Conservation (phyloP, 345 rosid species). For the Ceriops zippeliana region DNA sequence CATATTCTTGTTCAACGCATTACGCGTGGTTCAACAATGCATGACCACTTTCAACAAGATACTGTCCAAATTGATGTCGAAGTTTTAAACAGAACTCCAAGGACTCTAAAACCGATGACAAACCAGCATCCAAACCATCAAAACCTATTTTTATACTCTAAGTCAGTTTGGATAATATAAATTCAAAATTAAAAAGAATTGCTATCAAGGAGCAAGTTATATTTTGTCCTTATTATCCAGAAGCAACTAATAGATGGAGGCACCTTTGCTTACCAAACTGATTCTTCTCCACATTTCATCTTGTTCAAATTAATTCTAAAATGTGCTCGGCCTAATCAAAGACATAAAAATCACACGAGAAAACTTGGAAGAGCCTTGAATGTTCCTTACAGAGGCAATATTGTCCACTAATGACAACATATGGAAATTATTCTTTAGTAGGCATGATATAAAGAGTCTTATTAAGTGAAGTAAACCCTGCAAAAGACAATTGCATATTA, state of each 20-base stretch:
- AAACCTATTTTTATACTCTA: conserved; percentile 44
- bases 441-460: too few relatives aligned
- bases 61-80: conserved; percentile 73
- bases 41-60: conserved; percentile 88
- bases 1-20: conserved; percentile 77
- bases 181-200: too few relatives aligned
- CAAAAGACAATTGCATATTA: too few relatives aligned
- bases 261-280: too few relatives aligned
- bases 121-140: conserved; percentile 89
- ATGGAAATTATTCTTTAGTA: too few relatives aligned
- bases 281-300: too few relatives aligned
- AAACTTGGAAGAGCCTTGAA: neutral
- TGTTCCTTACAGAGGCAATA: neutral
- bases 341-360: neutral
- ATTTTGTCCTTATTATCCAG: too few relatives aligned
- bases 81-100: conserved; percentile 81
- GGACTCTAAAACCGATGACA: conserved; percentile 78
- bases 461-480: too few relatives aligned
- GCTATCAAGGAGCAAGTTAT: too few relatives aligned
- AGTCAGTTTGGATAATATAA: neutral
- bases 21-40: conserved; percentile 70
- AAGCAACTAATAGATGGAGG: too few relatives aligned
- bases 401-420: neutral
- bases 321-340: neutral
- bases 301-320: neutral